phyloP scores from a whole-genome alignment of 2,329 filamentous ascomycete genomes.

The Aspergillus neoniger region DNA sequence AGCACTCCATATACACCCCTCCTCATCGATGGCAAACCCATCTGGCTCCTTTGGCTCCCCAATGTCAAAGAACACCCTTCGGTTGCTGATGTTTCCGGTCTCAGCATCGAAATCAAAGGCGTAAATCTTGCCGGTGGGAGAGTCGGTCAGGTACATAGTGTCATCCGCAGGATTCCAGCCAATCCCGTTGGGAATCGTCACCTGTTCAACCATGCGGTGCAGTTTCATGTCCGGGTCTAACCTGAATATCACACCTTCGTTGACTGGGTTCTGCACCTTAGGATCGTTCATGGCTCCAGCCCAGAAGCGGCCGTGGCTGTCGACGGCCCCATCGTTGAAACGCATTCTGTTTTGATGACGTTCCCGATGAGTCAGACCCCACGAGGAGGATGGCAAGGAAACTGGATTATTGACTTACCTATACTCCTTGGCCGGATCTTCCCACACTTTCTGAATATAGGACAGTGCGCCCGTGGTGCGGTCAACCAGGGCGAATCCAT shows the following conservation, averaged over 20 bases:
- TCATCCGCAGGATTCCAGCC: slow-evolving; percentile 74
- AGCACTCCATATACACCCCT: slow-evolving; percentile 87
- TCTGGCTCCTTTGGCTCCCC: slow-evolving; percentile 69
- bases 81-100: slow-evolving; percentile 67
- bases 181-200: slow-evolving; percentile 82
- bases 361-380: slow-evolving; percentile 16
- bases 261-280: slow-evolving; percentile 54
- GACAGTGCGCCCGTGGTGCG: slow-evolving; percentile 57
- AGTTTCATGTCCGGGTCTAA: slow-evolving; percentile 65
- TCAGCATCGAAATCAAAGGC: slow-evolving; percentile 70
- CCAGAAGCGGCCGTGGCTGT: slow-evolving; percentile 81
- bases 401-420: slow-evolving; percentile 37
- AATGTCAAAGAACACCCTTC: slow-evolving; percentile 72
- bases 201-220: slow-evolving; percentile 60
- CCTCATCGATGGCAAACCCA: slow-evolving; percentile 78
- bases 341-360: slow-evolving; percentile 48
- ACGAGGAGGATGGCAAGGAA: slow-evolving; percentile 1
- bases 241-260: slow-evolving; percentile 70
- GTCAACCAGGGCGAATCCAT: slow-evolving; percentile 77
- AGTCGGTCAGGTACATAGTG: slow-evolving; percentile 83
- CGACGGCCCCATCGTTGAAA: slow-evolving; percentile 79
- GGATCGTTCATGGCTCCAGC: slow-evolving; percentile 85
- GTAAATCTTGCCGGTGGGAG: slow-evolving; percentile 68
- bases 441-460: slow-evolving; percentile 61
- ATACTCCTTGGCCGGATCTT: slow-evolving; percentile 47